These are phyloP conservation scores for Trichoderma atroviride DNA, from an alignment of 2,329 filamentous ascomycete genomes.

Conservation along the genomic window DNA sequence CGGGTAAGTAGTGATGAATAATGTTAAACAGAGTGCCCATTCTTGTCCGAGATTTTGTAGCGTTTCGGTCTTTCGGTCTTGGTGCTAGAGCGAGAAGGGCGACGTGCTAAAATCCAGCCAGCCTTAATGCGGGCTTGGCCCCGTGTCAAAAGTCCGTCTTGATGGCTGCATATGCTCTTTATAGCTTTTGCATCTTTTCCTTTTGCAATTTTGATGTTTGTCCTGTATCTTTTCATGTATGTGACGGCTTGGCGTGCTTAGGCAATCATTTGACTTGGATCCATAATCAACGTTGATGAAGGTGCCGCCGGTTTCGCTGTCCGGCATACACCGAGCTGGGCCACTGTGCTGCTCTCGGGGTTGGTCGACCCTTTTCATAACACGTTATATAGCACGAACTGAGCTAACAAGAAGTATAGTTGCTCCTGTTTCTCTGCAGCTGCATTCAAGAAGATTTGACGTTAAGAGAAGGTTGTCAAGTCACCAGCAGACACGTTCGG, in stretches of 20 bases:
- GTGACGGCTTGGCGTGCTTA: background rate
- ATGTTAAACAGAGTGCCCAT: background rate
- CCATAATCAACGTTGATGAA: background rate
- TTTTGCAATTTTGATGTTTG: background rate
- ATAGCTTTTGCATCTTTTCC: background rate
- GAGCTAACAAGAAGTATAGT: background rate
- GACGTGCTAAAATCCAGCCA: background rate
- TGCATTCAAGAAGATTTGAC: background rate
- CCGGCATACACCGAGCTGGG: conserved; percentile 2
- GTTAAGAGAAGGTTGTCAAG: background rate
- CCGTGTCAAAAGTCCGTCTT: background rate
- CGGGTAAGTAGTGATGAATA: conserved; percentile 14
- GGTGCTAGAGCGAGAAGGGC: conserved; percentile 1
- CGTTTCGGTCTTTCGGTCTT: conserved; percentile 6
- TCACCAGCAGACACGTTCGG: background rate
- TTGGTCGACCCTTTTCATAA: background rate
- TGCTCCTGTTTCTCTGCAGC: background rate
- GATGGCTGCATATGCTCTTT: background rate
- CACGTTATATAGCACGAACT: background rate
- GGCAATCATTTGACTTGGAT: background rate
- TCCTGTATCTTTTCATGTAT: background rate
- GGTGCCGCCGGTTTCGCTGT: conserved; percentile 8
- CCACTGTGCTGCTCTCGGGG: background rate
- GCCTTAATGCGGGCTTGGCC: background rate
- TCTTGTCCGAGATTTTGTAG: background rate